Percentiles rank a stretch among this genome's conserved stretches.
Conservation (phyloP, 2,329 filamentous ascomycete species). For the Furcasterigmium sp. region DNA sequence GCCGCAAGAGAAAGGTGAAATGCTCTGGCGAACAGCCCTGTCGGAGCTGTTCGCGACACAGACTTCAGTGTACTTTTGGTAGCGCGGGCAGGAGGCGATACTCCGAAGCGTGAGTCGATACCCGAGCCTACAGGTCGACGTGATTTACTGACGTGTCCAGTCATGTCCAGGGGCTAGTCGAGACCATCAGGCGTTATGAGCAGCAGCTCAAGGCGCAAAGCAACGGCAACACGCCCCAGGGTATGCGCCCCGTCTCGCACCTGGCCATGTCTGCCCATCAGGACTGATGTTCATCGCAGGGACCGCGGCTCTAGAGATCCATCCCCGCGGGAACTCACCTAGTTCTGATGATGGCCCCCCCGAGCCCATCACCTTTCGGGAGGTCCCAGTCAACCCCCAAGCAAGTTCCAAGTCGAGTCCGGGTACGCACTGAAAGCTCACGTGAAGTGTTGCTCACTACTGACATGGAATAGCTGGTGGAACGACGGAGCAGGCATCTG, state of each 20-base stretch:
- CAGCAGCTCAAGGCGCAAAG: neutral
- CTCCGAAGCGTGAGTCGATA: conserved; percentile 10
- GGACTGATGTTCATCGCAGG: neutral
- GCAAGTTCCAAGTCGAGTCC: neutral
- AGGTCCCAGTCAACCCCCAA: neutral
- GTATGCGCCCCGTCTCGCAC: neutral
- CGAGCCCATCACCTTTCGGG: neutral
- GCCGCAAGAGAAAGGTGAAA: conserved; percentile 20
- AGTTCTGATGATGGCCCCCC: neutral
- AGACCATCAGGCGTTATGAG: neutral
- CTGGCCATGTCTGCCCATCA: neutral
- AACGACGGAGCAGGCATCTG: neutral
- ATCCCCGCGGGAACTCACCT: neutral
- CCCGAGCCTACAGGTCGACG: no score
- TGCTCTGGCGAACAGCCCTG: conserved; percentile 25
- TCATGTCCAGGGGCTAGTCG: conserved; percentile 6
- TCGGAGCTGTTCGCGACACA: conserved; percentile 25
- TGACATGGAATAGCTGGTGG: neutral
- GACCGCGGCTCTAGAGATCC: neutral
- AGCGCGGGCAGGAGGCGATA: conserved; percentile 9
- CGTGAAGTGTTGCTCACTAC: neutral
- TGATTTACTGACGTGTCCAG: neutral
- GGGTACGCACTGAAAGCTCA: neutral
- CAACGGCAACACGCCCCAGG: neutral
- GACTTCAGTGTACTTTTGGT: conserved; percentile 25